Conservation (phyloP, 2,329 filamentous ascomycete species). For the Boeremia exigua region DNA sequence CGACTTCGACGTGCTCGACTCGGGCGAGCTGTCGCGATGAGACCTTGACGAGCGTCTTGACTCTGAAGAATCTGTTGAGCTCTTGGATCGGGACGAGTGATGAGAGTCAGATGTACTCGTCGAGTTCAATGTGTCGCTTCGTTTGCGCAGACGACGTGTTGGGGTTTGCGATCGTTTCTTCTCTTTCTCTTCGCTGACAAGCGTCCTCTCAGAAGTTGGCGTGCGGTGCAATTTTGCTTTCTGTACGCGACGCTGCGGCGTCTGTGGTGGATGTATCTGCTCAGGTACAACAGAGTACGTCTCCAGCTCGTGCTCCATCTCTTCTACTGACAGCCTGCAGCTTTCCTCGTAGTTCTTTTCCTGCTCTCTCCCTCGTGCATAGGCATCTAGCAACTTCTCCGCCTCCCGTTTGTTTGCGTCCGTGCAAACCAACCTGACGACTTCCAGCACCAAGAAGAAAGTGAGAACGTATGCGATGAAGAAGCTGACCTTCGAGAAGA, state of each 20-base stretch:
- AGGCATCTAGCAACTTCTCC: slow-evolving; percentile 30
- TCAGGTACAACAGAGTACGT: slow-evolving; percentile 3
- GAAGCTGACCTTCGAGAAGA: slow-evolving; percentile 22
- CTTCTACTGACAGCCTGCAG: slow-evolving; percentile 8
- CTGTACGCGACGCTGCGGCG: slow-evolving; percentile 7
- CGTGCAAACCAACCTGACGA: slow-evolving; percentile 27
- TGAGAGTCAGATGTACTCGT: slow-evolving; percentile 20
- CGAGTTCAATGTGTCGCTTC: slow-evolving; percentile 31
- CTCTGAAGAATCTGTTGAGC: neutral
- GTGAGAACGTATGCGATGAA: slow-evolving; percentile 32
- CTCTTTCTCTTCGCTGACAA: slow-evolving; percentile 10
- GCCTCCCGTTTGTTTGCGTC: slow-evolving; percentile 33
- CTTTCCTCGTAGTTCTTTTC: slow-evolving; percentile 1
- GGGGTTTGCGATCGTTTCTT: slow-evolving; percentile 13
- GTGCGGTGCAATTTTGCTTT: slow-evolving; percentile 3
- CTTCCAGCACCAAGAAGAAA: slow-evolving; percentile 31
- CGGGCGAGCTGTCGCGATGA: slow-evolving; percentile 12
- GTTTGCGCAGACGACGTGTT: slow-evolving; percentile 23
- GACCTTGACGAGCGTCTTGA: slow-evolving; percentile 12
- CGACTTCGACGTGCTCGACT: slow-evolving; percentile 13
- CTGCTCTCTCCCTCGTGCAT: slow-evolving; percentile 19
- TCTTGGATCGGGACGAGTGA: slow-evolving; percentile 11
- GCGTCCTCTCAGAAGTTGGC: slow-evolving; percentile 8
- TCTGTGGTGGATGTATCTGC: neutral
- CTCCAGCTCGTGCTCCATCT: slow-evolving; percentile 8